Evolutionary conservation across 2,329 filamentous ascomycete genomes (phyloP), one percentile per base, ranked within the genome.

Genomic region (Penicillium paneum): DNA sequence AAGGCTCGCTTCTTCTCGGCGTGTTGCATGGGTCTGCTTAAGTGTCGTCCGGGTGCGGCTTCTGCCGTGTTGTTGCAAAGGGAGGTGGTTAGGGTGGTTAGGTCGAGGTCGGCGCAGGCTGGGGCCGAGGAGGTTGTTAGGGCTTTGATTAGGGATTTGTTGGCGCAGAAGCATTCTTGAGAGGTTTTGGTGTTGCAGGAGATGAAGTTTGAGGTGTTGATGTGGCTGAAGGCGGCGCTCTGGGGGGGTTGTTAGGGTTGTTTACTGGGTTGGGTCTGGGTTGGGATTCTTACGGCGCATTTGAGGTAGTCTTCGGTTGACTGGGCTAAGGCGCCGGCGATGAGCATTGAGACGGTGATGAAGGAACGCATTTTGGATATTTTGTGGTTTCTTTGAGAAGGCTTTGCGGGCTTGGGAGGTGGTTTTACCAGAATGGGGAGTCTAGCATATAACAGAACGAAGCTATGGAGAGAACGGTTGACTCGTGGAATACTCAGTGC

Each of bases 361-460:
- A 63, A 58, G 15, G 41, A 58, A 47, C 64, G 64, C 64, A 66
- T 66, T 40, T 46, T 60, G 48, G 32, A 28, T 34, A 1, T 15
- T 19, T 7, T 26, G 7, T 55, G 24, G 8, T 34, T 47, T 3
- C n/a, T 41, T 42, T 32, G 26, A 34, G 15, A 26, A 24, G 15
- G 8, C 13, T 10, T n/a, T 13, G 10, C 2, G 4, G 5, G 10
- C 12, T 35, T 29, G 21, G 11, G 29, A 12, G 10, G 40, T 17
- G n/a, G 28, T 12, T 31, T 10, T 34, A 36, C 31, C 24, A 36
- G 24, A n/a, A 29, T n/a, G 15, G 10, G 12, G 13, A 12, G 15
- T 53, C 35, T 46, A 26, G 49, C 36, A 34, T 43, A 32, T 4
- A 15, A n/a, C n/a, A 28, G 28, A 48, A 10, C n/a, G 29, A 21